These are phyloP conservation scores for Cicer yamashitae DNA, from an alignment of 306 rosid species.

Conservation along the genomic window DNA sequence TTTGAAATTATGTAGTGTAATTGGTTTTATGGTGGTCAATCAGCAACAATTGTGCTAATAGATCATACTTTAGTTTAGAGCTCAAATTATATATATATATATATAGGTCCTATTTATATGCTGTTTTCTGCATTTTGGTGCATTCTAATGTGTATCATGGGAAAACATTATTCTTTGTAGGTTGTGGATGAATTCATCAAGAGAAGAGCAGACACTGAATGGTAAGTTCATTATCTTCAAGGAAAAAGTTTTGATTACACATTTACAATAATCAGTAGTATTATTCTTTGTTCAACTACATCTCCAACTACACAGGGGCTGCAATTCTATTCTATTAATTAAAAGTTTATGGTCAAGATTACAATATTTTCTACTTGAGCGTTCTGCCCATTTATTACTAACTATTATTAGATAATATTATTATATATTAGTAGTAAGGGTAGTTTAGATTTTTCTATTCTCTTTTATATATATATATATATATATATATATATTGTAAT, in stretches of 20 bases:
- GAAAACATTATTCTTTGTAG: conserved; percentile 46
- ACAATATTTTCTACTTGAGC: too few species aligned
- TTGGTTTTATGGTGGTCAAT: background rate
- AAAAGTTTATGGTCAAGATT: too few species aligned
- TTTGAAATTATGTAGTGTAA: conserved; percentile 5
- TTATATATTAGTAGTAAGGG: too few species aligned
- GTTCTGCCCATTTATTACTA: too few species aligned
- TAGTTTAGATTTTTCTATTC: too few species aligned
- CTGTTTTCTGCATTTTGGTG: background rate
- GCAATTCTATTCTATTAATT: too few species aligned
- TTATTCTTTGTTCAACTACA: too few species aligned
- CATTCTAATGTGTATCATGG: background rate
- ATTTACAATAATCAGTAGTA: background rate
- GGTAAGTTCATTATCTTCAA: conserved; percentile 55
- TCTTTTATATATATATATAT: too few species aligned
- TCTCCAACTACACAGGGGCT: too few species aligned
- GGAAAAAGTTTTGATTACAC: background rate
- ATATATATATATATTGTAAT: too few species aligned
- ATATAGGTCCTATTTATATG: background rate
- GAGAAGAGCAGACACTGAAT: conserved; percentile 48
- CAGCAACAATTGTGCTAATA: background rate
- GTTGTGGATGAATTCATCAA: conserved; percentile 83
- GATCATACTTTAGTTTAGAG: background rate
- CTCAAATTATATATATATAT: background rate
- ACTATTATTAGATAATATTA: too few species aligned